Percentiles rank a stretch among this genome's conserved stretches.
phyloP scores from a whole-genome alignment of 2,329 filamentous ascomycete genomes.

The Beauveria medogensis region DNA sequence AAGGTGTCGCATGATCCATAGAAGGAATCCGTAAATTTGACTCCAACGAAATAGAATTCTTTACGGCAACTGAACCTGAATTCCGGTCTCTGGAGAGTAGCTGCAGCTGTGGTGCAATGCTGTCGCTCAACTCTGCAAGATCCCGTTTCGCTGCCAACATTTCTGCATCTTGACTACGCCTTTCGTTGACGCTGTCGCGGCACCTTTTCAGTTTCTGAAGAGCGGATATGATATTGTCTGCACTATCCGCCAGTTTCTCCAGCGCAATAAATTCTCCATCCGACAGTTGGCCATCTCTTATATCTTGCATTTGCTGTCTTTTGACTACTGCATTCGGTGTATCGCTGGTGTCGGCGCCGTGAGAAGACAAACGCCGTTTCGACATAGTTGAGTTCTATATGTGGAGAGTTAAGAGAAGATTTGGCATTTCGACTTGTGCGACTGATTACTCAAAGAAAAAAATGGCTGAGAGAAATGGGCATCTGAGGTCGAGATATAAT shows the following conservation, averaged over 20 bases:
- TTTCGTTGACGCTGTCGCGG: background rate
- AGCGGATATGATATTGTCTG: conserved; percentile 31
- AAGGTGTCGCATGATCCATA: conserved; percentile 23
- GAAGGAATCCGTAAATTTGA: background rate
- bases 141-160: background rate
- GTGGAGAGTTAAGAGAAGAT: background rate
- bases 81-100: background rate
- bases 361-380: conserved; percentile 26
- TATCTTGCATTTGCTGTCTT: conserved; percentile 2
- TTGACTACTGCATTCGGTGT: background rate
- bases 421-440: background rate
- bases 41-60: background rate
- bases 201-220: conserved; percentile 27
- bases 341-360: background rate
- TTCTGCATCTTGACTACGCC: background rate
- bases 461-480: background rate
- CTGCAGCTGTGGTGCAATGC: background rate
- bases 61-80: background rate
- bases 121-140: background rate
- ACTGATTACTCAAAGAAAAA: background rate
- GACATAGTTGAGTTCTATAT: conserved; percentile 22
- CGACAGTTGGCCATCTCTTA: background rate
- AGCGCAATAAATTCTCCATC: conserved; percentile 19
- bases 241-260: conserved; percentile 19
- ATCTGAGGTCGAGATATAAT: background rate